Evolutionary conservation across 495 filamentous ascomycete species (phyloP).

Genomic region (Penicillium cinerascens): DNA sequence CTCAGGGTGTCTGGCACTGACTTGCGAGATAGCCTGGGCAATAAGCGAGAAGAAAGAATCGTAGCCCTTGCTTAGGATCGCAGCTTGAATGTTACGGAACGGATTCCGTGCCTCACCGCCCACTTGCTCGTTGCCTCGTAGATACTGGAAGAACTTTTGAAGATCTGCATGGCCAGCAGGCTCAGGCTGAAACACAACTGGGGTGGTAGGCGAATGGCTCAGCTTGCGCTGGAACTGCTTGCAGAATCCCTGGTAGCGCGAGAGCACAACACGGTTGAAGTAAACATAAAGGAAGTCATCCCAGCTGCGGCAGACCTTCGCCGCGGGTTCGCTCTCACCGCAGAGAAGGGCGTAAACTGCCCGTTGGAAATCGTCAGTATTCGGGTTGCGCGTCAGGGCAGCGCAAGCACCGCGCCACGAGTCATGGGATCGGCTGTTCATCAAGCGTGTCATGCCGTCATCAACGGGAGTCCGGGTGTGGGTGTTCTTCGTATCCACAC

Average conservation of each 20-base stretch:
- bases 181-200: slow-evolving; percentile 35
- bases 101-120: slow-evolving; percentile 41
- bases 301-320: slow-evolving; percentile 73
- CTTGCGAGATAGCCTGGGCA: slow-evolving; percentile 39
- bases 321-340: slow-evolving; percentile 73
- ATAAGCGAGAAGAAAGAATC: slow-evolving; percentile 36
- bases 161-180: slow-evolving; percentile 39
- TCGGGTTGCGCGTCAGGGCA: slow-evolving; percentile 63
- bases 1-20: slow-evolving; percentile 19
- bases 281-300: slow-evolving; percentile 89
- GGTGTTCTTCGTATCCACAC: slow-evolving; percentile 29
- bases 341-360: slow-evolving; percentile 87
- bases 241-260: slow-evolving; percentile 45
- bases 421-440: slow-evolving; percentile 48
- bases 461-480: slow-evolving; percentile 36
- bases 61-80: slow-evolving; percentile 38
- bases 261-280: slow-evolving; percentile 75
- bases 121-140: slow-evolving; percentile 34
- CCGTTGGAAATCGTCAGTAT: slow-evolving; percentile 71
- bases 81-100: slow-evolving; percentile 48
- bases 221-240: slow-evolving; percentile 44
- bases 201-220: slow-evolving; percentile 31
- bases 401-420: slow-evolving; percentile 81
- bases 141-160: slow-evolving; percentile 37
- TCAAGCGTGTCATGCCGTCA: slow-evolving; percentile 44